phyloP scores from a whole-genome alignment of 148 eudicot genomes.

The Rheum nobile region DNA sequence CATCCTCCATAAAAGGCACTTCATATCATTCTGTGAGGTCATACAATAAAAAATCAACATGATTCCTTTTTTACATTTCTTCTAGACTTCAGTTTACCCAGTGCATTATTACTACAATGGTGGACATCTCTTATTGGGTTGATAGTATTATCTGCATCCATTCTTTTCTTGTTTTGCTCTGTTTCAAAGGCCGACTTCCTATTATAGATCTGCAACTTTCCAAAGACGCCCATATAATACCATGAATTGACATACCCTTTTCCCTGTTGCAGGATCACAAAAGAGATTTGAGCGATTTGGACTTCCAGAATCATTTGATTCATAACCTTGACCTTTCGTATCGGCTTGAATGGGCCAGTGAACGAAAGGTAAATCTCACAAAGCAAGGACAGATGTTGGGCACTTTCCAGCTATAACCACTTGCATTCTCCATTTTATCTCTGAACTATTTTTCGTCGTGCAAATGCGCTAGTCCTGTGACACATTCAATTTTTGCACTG shows the following conservation, averaged over 20 bases:
- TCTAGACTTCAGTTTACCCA: not conserved
- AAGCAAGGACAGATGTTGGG: conserved; percentile 71
- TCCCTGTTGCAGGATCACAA: conserved; percentile 43
- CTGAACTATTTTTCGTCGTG: not conserved
- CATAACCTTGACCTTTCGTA: conserved; percentile 84
- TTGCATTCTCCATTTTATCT: not conserved
- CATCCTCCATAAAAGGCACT: not conserved
- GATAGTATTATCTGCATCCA: not conserved
- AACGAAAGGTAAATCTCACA: conserved; percentile 51
- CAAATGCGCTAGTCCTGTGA: not conserved
- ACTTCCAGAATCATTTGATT: conserved; percentile 47
- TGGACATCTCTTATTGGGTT: not conserved
- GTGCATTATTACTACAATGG: not conserved
- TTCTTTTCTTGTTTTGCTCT: not conserved
- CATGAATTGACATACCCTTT: not conserved
- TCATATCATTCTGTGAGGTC: not conserved
- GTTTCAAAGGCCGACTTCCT: not conserved
- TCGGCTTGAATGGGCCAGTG: conserved; percentile 70
- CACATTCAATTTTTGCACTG: not conserved
- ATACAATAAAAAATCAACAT: not conserved
- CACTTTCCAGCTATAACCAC: conserved; percentile 44
- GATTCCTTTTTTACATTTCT: not conserved
- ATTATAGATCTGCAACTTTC: not conserved
- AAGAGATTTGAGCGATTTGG: conserved; percentile 34
- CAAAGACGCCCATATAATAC: not conserved